A percentile compares a stretch with the other conserved stretches of the same genome.
phyloP scores from a whole-genome alignment of 208 protist genomes.

The Novymonas esmeraldas region DNA sequence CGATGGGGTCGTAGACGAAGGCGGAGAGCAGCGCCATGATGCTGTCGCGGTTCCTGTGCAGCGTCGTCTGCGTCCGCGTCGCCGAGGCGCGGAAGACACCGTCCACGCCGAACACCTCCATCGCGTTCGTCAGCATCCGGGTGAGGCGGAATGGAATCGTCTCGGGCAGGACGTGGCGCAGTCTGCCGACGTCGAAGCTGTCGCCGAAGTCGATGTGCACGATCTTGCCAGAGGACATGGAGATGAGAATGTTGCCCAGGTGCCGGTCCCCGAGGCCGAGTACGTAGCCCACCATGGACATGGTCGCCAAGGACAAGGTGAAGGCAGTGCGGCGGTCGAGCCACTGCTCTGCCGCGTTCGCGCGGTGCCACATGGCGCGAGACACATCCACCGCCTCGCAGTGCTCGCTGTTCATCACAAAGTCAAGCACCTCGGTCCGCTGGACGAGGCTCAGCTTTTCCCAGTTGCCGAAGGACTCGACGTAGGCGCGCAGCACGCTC shows the following conservation, averaged over 20 bases:
- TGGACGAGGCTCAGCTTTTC: constrained; percentile 93
- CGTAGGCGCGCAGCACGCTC: constrained; percentile 70
- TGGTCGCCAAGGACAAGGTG: constrained; percentile 98
- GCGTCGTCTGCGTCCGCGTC: constrained; percentile 95
- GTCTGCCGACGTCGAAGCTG: constrained; percentile 99
- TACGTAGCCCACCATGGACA: constrained; percentile 98
- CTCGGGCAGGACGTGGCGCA: constrained; percentile 98
- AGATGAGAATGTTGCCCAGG: constrained; percentile 99
- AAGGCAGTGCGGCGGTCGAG: constrained; percentile 98
- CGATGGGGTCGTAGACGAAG: constrained; percentile 99
- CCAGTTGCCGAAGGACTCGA: constrained; percentile 92
- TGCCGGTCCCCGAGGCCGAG: constrained; percentile 99
- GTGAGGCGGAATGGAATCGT: constrained; percentile 99
- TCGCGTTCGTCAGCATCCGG: constrained; percentile 99
- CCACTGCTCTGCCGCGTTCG: constrained; percentile 98
- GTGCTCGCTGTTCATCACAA: constrained; percentile 96
- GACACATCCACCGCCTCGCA: constrained; percentile 86
- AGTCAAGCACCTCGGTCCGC: constrained; percentile 97
- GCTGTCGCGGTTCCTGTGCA: constrained; percentile 98
- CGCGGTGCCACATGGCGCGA: constrained; percentile 97
- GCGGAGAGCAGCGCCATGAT: constrained; percentile 99
- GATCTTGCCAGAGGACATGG: constrained; percentile 97
- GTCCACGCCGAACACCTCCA: constrained; percentile 99
- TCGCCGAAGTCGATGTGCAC: constrained; percentile 99
- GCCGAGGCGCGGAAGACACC: constrained; percentile 98